Conservation (phyloP, 139 green algal species). For the Spirogloea muscicola region DNA sequence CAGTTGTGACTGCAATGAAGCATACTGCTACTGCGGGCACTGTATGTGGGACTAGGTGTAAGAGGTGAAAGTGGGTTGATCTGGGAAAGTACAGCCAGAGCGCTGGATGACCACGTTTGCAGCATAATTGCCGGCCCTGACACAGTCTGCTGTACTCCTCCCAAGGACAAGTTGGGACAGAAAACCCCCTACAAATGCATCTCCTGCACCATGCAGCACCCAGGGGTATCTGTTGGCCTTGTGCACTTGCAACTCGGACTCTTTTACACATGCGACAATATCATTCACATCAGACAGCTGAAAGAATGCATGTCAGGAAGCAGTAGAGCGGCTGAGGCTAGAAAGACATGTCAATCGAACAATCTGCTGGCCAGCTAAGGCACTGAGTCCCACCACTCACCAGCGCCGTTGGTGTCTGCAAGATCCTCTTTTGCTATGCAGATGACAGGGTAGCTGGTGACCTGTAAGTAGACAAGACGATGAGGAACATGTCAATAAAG, state of each 20-base stretch:
- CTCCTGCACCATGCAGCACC: conserved; percentile 18
- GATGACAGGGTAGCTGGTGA: conserved; percentile 61
- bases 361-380: background rate
- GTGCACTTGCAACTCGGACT: background rate
- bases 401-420: conserved; percentile 95
- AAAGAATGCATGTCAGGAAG: background rate
- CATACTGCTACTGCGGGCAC: no score
- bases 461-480: conserved; percentile 20
- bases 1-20: no score
- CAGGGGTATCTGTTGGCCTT: background rate
- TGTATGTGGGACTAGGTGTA: no score
- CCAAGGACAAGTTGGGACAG: conserved; percentile 87
- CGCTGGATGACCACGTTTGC: conserved; percentile 91
- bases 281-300: no score
- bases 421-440: conserved; percentile 75
- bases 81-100: conserved; percentile 67
- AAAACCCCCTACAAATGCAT: conserved; percentile 91
- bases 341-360: background rate
- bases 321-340: background rate
- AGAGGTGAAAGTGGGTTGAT: conserved; percentile 32
- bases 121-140: conserved; percentile 86
- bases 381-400: conserved; percentile 9
- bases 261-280: background rate
- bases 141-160: conserved; percentile 73
- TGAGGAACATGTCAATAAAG: background rate